Evolutionary conservation across 176 grass and related monocot species (phyloP).

Genomic region (Tillandsia leiboldiana): DNA sequence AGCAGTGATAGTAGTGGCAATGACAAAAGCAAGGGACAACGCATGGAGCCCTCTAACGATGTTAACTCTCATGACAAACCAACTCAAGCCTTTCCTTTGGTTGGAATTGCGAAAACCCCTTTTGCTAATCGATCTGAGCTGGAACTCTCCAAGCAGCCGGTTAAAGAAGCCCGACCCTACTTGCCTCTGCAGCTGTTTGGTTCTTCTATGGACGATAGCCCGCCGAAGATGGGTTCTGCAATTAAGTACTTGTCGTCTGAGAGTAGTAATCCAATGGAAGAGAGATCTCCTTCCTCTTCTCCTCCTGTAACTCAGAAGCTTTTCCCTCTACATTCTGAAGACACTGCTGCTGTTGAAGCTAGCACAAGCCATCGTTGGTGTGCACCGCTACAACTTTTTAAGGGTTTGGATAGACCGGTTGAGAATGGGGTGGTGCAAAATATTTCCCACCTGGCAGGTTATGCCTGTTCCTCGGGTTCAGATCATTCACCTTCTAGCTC

Average conservation of each 20-base stretch:
- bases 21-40: slow-evolving; percentile 68
- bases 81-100: slow-evolving; percentile 21
- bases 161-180: slow-evolving; percentile 18
- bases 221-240: slow-evolving; percentile 43
- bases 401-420: slow-evolving; percentile 40
- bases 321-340: slow-evolving; percentile 81
- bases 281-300: slow-evolving; percentile 81
- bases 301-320: slow-evolving; percentile 73
- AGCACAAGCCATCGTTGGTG: slow-evolving; percentile 54
- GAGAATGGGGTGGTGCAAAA: slow-evolving; percentile 45
- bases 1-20: slow-evolving; percentile 89
- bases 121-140: slow-evolving; percentile 13
- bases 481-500: slow-evolving; percentile 92
- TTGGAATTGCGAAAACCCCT: slow-evolving; percentile 9
- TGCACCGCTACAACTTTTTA: slow-evolving; percentile 53
- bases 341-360: slow-evolving; percentile 47
- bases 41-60: slow-evolving; percentile 31
- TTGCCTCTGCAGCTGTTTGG: slow-evolving; percentile 71
- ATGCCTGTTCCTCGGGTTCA: slow-evolving; percentile 80
- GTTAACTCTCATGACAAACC: slow-evolving; percentile 46
- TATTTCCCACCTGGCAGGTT: slow-evolving; percentile 41
- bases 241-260: slow-evolving; percentile 96
- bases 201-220: slow-evolving; percentile 43
- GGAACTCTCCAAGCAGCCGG: slow-evolving; percentile 26
- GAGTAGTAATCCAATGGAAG: slow-evolving; percentile 91